phyloP scores from a whole-genome alignment of 495 filamentous ascomycete genomes.

The Aspergillus hancockii region DNA sequence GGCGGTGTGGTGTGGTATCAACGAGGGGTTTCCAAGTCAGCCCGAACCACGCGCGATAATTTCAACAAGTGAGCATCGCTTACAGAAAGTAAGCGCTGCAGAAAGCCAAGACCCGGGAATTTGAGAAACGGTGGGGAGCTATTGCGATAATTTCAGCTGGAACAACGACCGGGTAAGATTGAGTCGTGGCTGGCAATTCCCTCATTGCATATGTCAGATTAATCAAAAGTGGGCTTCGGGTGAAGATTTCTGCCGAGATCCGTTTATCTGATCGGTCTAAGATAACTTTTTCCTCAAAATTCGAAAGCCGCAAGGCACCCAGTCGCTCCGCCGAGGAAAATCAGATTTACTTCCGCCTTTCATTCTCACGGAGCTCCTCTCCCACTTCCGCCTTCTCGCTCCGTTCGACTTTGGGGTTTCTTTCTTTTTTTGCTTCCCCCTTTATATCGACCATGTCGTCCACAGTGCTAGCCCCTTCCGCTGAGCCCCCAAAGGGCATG shows the following conservation, averaged over 20 bases:
- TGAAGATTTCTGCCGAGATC: constrained; percentile 34
- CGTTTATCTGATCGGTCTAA: constrained; percentile 42
- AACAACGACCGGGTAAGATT: constrained; percentile 17
- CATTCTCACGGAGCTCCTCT: constrained; percentile 5
- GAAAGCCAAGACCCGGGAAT: constrained; percentile 14
- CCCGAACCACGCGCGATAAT: constrained; percentile 24
- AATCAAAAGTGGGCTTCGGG: constrained; percentile 20
- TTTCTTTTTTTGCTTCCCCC: constrained; percentile 1
- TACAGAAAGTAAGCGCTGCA: constrained; percentile 16
- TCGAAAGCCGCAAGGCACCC: not conserved
- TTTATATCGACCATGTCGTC: constrained; percentile 34
- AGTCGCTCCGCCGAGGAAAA: constrained; percentile 1
- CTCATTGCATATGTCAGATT: constrained; percentile 12
- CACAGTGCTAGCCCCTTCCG: constrained; percentile 16
- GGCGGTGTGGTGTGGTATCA: constrained; percentile 39
- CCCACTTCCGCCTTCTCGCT: not conserved
- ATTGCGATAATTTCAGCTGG: constrained; percentile 19
- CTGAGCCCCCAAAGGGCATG: constrained; percentile 37
- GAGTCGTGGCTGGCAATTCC: constrained; percentile 14
- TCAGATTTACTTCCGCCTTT: not conserved
- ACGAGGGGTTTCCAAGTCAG: constrained; percentile 3
- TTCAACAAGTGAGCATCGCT: constrained; percentile 22
- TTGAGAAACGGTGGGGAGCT: constrained; percentile 18
- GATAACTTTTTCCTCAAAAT: constrained; percentile 38
- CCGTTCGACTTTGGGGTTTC: not conserved